Base-by-base conservation (phyloP, 306 rosid genomes). In the Pachyrhizus erosus region DNA sequence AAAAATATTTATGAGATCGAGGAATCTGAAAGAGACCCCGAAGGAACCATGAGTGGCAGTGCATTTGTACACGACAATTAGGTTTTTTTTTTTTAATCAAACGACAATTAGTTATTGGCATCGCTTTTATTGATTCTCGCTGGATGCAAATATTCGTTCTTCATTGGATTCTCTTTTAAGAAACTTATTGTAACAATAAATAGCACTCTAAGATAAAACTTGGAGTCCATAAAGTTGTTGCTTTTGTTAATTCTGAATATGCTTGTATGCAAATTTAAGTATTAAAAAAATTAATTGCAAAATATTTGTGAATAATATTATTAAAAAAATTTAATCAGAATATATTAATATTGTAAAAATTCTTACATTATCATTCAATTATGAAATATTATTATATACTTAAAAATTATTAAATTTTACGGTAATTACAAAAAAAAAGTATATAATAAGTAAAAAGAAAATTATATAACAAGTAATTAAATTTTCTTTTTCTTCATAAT, bases 101-200 rank as follows among this genome's bases (percentile, higher is more conserved):
- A 65, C 39, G 39, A 7, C 39, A 34, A 2, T n/a, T 17, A 14
- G 46, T 34, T 0, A n/a, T 2, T 46, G 31, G 70, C 43, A 64
- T 64, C 45, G 37, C 45, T 31, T 14, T 48, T 48, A 0, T 15
- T 48, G 55, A 5, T 64, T 64, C 69, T 29, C 29, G 14, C 24
- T 7, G 13, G 8, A 17, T 2, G 21, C 24, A 17, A 24, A 34
- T 34, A 17, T 64, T 64, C 24, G 27, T 3, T 24, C 9, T 37
- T 37, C 73, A 67, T 67, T 67, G 31, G 73, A 39, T 67, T 37
- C 73, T 67, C 73, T 20, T 37, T 61, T 5, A 67, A 61, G 20
- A 5, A 27, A 12, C 12, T 0, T 15, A 49, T 4, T 68, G 52
- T 68, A 66, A 20, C 52, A 20, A 10, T 10, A 39, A 5, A 68